A percentile compares a stretch with the other conserved stretches of the same genome.
phyloP scores from a whole-genome alignment of 768 basidiomycete genomes.

The Agrocybe pediades region DNA sequence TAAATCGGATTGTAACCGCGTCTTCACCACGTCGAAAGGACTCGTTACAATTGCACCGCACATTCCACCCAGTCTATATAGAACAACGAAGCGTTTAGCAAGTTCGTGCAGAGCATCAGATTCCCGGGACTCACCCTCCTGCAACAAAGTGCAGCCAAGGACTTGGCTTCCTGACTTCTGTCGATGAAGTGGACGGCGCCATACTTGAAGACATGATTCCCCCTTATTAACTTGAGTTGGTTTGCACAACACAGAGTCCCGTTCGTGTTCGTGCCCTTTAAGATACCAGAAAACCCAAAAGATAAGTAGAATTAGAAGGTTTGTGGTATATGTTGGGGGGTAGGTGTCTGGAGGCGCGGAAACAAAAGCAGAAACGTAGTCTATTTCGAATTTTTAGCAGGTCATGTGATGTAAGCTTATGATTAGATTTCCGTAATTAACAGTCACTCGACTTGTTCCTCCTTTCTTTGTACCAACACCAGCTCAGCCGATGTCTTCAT shows the following conservation, averaged over 20 bases:
- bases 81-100: constrained; percentile 5
- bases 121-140: constrained; percentile 67
- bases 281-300: no score
- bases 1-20: constrained; percentile 89
- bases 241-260: background rate
- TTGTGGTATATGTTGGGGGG: no score
- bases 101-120: constrained; percentile 2
- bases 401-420: no score
- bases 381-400: no score
- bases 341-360: no score
- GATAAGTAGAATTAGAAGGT: no score
- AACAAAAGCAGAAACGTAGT: no score
- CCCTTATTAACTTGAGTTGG: background rate
- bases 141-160: constrained; percentile 86
- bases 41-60: constrained; percentile 96
- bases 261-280: background rate
- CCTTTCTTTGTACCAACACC: no score
- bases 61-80: constrained; percentile 87
- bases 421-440: no score
- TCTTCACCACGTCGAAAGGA: constrained; percentile 98
- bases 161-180: constrained; percentile 42
- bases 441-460: no score
- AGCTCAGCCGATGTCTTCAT: no score
- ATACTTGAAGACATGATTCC: background rate
- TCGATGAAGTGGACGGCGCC: constrained; percentile 4